Conservation (phyloP, 495 filamentous ascomycete genomes). For the Aspergillus cavernicola region DNA sequence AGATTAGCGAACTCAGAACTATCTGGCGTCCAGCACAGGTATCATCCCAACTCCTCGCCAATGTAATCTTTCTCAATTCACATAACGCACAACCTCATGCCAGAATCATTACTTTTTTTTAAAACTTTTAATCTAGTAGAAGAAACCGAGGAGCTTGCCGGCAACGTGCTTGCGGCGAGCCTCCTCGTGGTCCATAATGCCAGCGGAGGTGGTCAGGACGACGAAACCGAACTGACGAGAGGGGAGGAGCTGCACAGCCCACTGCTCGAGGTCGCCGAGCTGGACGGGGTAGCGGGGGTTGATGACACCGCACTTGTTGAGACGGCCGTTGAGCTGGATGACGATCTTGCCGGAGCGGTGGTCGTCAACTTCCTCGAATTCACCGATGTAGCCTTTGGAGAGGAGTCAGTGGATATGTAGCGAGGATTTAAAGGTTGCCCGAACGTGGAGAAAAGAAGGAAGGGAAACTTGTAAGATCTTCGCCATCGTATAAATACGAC, state of each 20-base stretch:
- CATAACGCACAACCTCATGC: conserved; percentile 20
- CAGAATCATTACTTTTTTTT: conserved; percentile 25
- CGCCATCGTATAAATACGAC: conserved; percentile 41
- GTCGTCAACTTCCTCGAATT: conserved; percentile 99
- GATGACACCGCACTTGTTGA: conserved; percentile 99
- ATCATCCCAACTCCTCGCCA: conserved; percentile 27
- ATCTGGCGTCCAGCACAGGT: conserved; percentile 15
- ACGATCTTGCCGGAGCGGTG: conserved; percentile 98
- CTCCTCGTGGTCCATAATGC: conserved; percentile 99
- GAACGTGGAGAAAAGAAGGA: conserved; percentile 23
- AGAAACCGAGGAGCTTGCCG: conserved; percentile 95
- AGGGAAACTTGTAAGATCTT: conserved; percentile 89
- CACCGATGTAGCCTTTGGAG: conserved; percentile 93
- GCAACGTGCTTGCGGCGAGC: conserved; percentile 95
- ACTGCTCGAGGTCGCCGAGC: conserved; percentile 95
- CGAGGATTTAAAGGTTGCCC: conserved; percentile 24
- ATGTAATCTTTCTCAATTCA: conserved; percentile 23
- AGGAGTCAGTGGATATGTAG: conserved; percentile 33
- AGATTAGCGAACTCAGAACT: conserved; percentile 12
- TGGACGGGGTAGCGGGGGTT: conserved; percentile 97
- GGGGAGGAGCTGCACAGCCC: conserved; percentile 96
- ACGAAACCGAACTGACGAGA: conserved; percentile 99
- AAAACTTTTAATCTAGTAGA: conserved; percentile 67
- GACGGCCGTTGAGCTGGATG: conserved; percentile 86
- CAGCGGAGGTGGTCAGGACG: conserved; percentile 95